A percentile compares a stretch with the other conserved stretches of the same genome.
These are phyloP conservation scores for Penicillium samsonianum DNA, from an alignment of 495 filamentous ascomycete genomes.

Conservation along the genomic window DNA sequence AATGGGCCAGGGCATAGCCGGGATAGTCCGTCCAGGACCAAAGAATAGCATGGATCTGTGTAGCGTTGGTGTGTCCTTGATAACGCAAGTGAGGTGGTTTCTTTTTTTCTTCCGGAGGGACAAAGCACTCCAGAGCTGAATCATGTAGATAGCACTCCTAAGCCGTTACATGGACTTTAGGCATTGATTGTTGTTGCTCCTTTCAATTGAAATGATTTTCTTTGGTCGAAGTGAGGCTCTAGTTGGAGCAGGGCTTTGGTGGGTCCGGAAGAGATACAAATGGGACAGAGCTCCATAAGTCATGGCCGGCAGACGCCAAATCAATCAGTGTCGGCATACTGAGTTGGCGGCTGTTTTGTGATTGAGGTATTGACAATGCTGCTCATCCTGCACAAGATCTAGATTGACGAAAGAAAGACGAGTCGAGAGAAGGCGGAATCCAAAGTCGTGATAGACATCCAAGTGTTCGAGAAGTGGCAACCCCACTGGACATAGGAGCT, in stretches of 20 bases:
- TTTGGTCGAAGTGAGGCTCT: neutral
- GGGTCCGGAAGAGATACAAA: neutral
- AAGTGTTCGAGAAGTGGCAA: neutral
- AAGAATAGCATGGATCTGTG: constrained; percentile 29
- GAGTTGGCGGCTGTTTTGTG: neutral
- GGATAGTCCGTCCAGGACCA: constrained; percentile 27
- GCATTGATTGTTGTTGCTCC: constrained; percentile 15
- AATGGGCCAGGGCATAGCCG: constrained; percentile 25
- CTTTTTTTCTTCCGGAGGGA: constrained; percentile 27
- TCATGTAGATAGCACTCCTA: constrained; percentile 11
- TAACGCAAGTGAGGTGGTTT: constrained; percentile 15
- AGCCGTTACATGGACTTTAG: constrained; percentile 5
- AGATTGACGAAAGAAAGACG: neutral
- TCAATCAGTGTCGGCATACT: neutral
- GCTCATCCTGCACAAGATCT: neutral
- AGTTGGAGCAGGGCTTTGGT: neutral
- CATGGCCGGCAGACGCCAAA: neutral
- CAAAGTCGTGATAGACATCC: neutral
- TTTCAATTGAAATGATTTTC: neutral
- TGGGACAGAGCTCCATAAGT: neutral
- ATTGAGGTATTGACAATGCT: neutral
- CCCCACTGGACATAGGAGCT: neutral
- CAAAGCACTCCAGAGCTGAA: constrained; percentile 17
- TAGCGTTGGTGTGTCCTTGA: constrained; percentile 20
- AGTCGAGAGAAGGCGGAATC: neutral